Evolutionary conservation across 139 green algal genomes (phyloP), one percentile per base, ranked within the genome.

Genomic region (Chlorella sp.): DNA sequence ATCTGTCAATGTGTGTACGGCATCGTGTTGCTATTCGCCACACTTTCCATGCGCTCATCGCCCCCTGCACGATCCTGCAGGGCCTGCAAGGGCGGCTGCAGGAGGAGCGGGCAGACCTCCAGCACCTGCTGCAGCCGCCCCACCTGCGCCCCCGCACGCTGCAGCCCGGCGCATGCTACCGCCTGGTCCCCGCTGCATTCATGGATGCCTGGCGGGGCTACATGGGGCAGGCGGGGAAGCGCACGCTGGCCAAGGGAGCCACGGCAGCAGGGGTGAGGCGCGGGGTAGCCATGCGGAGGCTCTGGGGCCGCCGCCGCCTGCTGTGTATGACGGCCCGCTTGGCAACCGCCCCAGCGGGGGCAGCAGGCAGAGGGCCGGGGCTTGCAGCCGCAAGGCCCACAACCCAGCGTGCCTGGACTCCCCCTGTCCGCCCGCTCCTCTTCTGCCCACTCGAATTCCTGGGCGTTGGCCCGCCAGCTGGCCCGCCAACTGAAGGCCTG

Each of bases 141-240:
- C 79, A 82, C 64, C 22, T 71, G 64, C 64, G 64, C 11, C 21
- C 64, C 64, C 64, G 92, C 14, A 36, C 66, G 39, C 80, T 97
- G 89, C 60, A 92, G 53, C 89, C 89, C 1, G 93, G 90, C 2
- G n/a, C 4, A 21, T 78, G 32, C 4, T 97, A 97, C 88, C 91
- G 81, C 88, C 87, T 97, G n/a, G 84, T 97, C 32, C 95, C 95
- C 32, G 78, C 84, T 1, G 36, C 66, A 12, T 97, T 95, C 93
- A 92, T 96, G 78, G 80, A 76, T 24, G n/a, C 86, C 7, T 95
- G 94, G 94, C 87, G 90, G 1, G 87, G 78, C 48, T 94, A 93
- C 64, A 84, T 95, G 64, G 15, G 36, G 30, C 89, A 91, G 39
- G 60, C 68, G 21, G 86, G 88, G 77, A 81, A 83, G 81, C 60